These are phyloP conservation scores for Cinnamomum micranthum DNA, from an alignment of 164 flowering plant genomes.

Conservation along the genomic window DNA sequence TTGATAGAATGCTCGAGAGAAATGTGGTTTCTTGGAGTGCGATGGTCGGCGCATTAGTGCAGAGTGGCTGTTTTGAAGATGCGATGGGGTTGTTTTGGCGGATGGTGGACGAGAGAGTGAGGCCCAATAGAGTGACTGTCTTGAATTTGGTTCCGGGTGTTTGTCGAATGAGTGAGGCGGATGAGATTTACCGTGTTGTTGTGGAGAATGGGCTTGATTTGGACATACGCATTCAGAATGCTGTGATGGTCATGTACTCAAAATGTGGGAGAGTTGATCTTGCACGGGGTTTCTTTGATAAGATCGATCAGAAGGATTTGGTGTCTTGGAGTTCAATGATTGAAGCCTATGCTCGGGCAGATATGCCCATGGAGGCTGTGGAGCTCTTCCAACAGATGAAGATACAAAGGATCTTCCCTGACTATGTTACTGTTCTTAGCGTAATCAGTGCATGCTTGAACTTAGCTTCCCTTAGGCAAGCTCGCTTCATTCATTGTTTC, in stretches of 20 bases:
- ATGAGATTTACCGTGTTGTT: constrained; percentile 19
- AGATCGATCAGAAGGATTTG: constrained; percentile 21
- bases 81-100: constrained; percentile 22
- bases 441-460: constrained; percentile 9
- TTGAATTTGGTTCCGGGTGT: constrained; percentile 29
- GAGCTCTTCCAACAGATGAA: constrained; percentile 24
- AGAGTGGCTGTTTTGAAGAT: constrained; percentile 16
- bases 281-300: constrained; percentile 19
- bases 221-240: constrained; percentile 25
- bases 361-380: constrained; percentile 19
- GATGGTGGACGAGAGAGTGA: constrained; percentile 24
- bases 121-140: constrained; percentile 20
- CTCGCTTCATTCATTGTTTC: constrained; percentile 24
- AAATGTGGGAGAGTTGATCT: constrained; percentile 25
- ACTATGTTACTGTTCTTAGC: constrained; percentile 27
- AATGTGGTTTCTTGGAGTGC: constrained; percentile 35
- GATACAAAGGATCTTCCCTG: constrained; percentile 14
- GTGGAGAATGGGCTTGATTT: constrained; percentile 15
- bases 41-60: constrained; percentile 29
- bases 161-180: constrained; percentile 12
- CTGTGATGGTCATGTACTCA: constrained; percentile 29
- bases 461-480: constrained; percentile 17
- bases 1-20: constrained; percentile 28
- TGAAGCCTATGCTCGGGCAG: constrained; percentile 26
- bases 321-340: constrained; percentile 35